Conservation (phyloP, 2,329 filamentous ascomycete genomes). For the Fusarium gaditjirri region DNA sequence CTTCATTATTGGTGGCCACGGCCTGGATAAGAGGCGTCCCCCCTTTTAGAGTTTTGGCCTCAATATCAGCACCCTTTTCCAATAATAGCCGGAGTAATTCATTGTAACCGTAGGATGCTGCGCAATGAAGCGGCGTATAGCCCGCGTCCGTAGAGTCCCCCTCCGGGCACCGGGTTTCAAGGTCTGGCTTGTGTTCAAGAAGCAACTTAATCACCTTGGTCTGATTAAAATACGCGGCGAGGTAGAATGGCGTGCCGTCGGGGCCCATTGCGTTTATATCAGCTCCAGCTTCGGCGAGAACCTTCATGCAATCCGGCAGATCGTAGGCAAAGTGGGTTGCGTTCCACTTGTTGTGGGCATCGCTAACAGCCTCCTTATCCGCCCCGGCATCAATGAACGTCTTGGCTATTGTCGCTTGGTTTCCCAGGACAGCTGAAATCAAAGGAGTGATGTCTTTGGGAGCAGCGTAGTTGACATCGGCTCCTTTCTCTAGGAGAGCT, state of each 20-base stretch:
- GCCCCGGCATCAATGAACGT: background rate
- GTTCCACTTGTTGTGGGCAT: background rate
- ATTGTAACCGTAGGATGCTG: background rate
- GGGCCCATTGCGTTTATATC: background rate
- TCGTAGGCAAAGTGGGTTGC: background rate
- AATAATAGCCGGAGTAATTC: background rate
- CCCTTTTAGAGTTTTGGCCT: background rate
- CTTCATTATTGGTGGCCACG: background rate
- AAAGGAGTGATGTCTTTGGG: background rate
- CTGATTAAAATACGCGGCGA: background rate
- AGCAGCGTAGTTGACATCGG: background rate
- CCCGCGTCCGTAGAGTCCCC: background rate
- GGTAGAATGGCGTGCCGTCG: background rate
- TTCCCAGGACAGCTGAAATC: too few relatives aligned
- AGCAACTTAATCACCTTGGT: background rate
- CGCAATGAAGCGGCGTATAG: background rate
- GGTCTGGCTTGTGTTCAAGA: background rate
- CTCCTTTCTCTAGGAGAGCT: background rate
- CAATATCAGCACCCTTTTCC: background rate
- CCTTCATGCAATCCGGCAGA: background rate
- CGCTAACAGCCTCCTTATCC: background rate
- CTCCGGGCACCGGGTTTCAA: background rate
- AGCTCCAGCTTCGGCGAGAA: background rate
- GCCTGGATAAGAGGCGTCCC: background rate
- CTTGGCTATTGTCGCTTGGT: background rate